Conservation (phyloP, 805 yeast species). For the Nakazawaea peltata region DNA sequence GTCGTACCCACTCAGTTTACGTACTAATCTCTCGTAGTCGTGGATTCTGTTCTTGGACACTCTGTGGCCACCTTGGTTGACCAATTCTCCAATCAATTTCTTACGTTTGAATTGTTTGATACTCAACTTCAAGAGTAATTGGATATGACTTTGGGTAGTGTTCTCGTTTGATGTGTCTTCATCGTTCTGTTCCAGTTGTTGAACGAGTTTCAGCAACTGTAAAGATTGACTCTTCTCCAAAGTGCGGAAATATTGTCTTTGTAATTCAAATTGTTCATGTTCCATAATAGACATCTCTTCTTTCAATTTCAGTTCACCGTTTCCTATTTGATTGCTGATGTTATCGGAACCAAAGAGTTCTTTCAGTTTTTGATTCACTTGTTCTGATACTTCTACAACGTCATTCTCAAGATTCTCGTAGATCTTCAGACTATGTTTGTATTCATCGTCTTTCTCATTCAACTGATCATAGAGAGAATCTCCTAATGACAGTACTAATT, state of each 20-base stretch:
- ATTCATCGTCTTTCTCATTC: conserved; percentile 42
- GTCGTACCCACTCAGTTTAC: conserved; percentile 71
- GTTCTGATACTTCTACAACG: conserved; percentile 16
- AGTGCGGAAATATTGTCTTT: conserved; percentile 9
- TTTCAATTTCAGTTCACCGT: background rate
- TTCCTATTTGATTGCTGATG: background rate
- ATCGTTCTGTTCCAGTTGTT: conserved; percentile 35
- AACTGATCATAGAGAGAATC: conserved; percentile 18
- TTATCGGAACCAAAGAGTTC: background rate
- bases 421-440: conserved; percentile 37
- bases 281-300: conserved; percentile 8
- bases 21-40: conserved; percentile 72
- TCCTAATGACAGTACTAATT: conserved; percentile 14
- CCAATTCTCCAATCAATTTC: conserved; percentile 5
- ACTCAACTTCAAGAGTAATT: conserved; percentile 1
- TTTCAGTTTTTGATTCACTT: conserved; percentile 6
- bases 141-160: background rate
- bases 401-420: conserved; percentile 32
- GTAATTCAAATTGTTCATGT: conserved; percentile 3
- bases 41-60: conserved; percentile 10
- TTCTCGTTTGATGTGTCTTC: background rate
- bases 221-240: conserved; percentile 58
- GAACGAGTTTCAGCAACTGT: conserved; percentile 48
- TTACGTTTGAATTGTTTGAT: conserved; percentile 9
- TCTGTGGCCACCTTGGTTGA: background rate